A percentile compares a stretch with the other conserved stretches of the same genome.
phyloP scores from a whole-genome alignment of 371 early-diverging fungal genomes.

The Mucor plumbeus region DNA sequence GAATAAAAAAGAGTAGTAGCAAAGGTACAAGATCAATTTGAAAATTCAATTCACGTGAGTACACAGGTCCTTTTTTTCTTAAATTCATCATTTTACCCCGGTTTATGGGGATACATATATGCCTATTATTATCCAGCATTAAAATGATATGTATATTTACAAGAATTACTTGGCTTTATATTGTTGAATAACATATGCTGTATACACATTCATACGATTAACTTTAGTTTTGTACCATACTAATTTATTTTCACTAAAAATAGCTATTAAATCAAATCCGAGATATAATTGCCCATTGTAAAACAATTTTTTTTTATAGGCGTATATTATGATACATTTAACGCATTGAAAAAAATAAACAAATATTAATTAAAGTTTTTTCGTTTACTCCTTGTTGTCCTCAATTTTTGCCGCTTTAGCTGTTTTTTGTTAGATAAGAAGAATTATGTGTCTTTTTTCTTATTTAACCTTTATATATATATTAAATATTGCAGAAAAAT shows the following conservation, averaged over 20 bases:
- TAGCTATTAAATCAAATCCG: neutral
- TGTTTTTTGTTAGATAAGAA: neutral
- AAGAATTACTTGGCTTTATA: neutral
- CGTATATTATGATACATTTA: too few species aligned
- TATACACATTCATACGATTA: neutral
- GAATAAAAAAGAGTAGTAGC: neutral
- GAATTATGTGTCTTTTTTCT: neutral
- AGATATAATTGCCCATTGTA: neutral
- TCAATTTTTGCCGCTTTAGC: neutral
- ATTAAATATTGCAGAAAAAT: too few species aligned
- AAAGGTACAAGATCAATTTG: constrained; percentile 1
- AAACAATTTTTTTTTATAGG: neutral
- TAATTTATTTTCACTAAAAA: neutral
- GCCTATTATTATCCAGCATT: neutral
- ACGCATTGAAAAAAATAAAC: neutral
- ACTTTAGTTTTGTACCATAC: neutral
- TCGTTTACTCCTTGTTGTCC: neutral
- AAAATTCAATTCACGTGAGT: constrained; percentile 14
- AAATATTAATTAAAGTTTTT: neutral
- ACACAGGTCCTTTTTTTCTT: neutral
- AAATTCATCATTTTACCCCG: constrained; percentile 6
- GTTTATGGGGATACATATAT: constrained; percentile 10
- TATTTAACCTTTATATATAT: neutral
- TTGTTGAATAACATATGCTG: neutral
- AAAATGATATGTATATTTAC: neutral